Percentiles rank a stretch among this genome's conserved stretches.
Conservation (phyloP, 108 stramenopile species). For the Parietichytrium sp. region DNA sequence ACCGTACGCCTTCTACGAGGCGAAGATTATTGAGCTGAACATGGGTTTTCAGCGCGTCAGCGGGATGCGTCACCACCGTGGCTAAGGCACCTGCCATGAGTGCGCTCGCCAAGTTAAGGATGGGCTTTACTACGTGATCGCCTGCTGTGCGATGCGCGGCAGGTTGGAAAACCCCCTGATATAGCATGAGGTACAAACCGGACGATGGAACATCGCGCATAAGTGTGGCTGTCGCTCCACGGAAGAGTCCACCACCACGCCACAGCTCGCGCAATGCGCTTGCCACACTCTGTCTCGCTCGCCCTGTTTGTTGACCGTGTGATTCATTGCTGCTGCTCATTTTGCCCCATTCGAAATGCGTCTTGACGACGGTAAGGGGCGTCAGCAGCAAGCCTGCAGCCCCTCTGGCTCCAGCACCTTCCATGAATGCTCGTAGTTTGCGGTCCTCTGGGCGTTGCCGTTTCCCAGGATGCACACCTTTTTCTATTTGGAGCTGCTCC, state of each 20-base stretch:
- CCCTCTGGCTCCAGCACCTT: not conserved
- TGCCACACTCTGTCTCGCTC: no score
- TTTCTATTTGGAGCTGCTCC: no score
- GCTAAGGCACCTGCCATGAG: not conserved
- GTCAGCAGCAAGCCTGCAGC: not conserved
- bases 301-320: no score
- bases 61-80: not conserved
- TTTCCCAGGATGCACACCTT: no score
- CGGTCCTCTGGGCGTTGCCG: no score
- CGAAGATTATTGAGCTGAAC: slow-evolving; percentile 10
- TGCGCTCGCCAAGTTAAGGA: not conserved
- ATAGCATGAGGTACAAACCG: slow-evolving; percentile 23
- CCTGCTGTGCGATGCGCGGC: not conserved
- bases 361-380: slow-evolving; percentile 29
- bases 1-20: not conserved
- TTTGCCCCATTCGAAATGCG: not conserved
- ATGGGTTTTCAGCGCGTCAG: not conserved
- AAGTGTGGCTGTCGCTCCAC: not conserved
- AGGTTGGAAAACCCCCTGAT: not conserved
- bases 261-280: not conserved
- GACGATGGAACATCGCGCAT: slow-evolving; percentile 4
- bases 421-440: not conserved
- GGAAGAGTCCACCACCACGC: not conserved
- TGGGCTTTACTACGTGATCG: not conserved
- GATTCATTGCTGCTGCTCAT: no score